Evolutionary conservation across 805 yeast genomes (phyloP).

Genomic region (Metschnikowia drakensbergensis): DNA sequence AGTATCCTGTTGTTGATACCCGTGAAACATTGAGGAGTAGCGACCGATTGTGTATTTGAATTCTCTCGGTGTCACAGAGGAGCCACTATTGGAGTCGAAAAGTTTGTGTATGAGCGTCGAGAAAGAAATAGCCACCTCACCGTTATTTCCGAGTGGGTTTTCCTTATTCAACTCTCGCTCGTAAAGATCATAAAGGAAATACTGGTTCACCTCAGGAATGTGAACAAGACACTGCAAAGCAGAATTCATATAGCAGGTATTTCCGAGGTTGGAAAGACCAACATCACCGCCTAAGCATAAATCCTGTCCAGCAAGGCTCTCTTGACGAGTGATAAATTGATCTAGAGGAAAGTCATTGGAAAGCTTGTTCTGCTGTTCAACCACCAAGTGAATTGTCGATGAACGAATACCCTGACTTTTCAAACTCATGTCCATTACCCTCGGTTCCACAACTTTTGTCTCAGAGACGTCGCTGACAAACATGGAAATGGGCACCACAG

Average conservation of each 20-base stretch:
- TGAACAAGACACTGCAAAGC: slow-evolving; percentile 88
- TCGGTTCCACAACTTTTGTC: slow-evolving; percentile 27
- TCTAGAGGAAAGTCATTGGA: slow-evolving; percentile 24
- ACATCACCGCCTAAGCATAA: slow-evolving; percentile 37
- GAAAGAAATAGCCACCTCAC: slow-evolving; percentile 76
- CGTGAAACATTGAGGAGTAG: slow-evolving; percentile 73
- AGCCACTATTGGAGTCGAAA: slow-evolving; percentile 32
- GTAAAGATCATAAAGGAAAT: slow-evolving; percentile 62
- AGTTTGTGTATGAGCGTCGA: slow-evolving; percentile 61
- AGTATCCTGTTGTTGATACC: slow-evolving; percentile 86
- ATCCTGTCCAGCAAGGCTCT: not conserved
- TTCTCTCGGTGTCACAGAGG: slow-evolving; percentile 56
- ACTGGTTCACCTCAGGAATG: slow-evolving; percentile 75
- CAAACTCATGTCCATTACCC: slow-evolving; percentile 22
- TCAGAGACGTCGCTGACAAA: slow-evolving; percentile 29
- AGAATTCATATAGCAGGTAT: slow-evolving; percentile 92
- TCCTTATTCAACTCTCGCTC: slow-evolving; percentile 62
- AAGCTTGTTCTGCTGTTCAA: slow-evolving; percentile 23
- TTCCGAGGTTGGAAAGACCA: slow-evolving; percentile 75
- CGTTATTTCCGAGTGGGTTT: slow-evolving; percentile 85
- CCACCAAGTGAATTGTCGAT: slow-evolving; percentile 26
- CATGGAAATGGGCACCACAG: slow-evolving; percentile 21
- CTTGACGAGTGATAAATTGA: slow-evolving; percentile 6
- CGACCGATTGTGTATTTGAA: slow-evolving; percentile 78
- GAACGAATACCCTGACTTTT: slow-evolving; percentile 28